Evolutionary conservation across 139 green algal genomes (phyloP), one percentile per base, ranked within the genome.

Genomic region (Medakamo hakoo): DNA sequence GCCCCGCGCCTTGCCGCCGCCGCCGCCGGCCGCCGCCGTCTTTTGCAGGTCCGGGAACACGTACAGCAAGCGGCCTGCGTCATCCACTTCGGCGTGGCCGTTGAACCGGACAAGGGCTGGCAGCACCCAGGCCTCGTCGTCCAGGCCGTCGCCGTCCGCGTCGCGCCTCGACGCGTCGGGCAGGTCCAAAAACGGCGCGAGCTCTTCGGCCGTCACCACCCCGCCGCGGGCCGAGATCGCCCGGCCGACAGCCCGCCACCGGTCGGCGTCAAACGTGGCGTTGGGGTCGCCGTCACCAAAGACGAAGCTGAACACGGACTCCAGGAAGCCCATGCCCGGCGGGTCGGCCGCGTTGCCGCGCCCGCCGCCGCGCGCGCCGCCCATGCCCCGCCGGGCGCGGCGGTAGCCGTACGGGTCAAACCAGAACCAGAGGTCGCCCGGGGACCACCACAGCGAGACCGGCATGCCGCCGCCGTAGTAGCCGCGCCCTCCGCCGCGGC

Each of bases 221-320:
- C 89, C 89, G 22, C 78, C 77, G 65, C 68, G 71, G 16, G 58
- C 55, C 31, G 65, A 25, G n/a, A 88, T 85, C 27, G 69, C 55
- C 3, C 60, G 28, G 1, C 66, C 65, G 4, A 94, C 77, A 30
- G 64, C 32, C 24, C 68, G 66, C 87, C 87, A 96, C 1, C 87
- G 78, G 25, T 57, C 48, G 56, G 86, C 78, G 30, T 95, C 84
- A 26, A 78, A 88, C 28, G 60, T 70, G 18, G 68, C 30, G 67
- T 96, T 96, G 21, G 88, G 88, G 72, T 96, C 78, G 0, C 88
- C 88, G 71, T 95, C 89, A 1, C 89, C 89, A 75, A 95, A 95
- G 27, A 96, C 88, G 66, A 95, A 94, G 3, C 66, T 82, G 71
- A 95, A 96, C 25, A 96, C 76, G 2, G 81, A 63, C 74, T 95